Conservation (phyloP, 2,329 filamentous ascomycete species). For the Chaetomium sp. region DNA sequence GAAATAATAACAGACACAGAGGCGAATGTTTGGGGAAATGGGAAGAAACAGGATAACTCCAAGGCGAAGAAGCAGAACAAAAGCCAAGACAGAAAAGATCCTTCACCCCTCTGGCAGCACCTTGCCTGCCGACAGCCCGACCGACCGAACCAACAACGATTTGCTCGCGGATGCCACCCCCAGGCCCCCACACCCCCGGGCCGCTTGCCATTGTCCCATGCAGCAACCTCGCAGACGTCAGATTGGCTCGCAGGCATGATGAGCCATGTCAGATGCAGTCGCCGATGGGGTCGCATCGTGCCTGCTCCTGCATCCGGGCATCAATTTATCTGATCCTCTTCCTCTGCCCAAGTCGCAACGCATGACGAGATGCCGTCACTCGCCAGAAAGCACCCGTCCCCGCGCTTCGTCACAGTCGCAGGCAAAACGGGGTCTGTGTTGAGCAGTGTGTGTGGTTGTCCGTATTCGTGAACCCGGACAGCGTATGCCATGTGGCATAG, state of each 20-base stretch:
- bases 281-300: slow-evolving; percentile 14
- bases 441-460: too few relatives aligned
- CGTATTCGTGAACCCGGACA: too few relatives aligned
- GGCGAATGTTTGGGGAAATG: too few relatives aligned
- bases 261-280: slow-evolving; percentile 14
- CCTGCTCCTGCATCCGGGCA: slow-evolving; percentile 13
- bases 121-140: too few relatives aligned
- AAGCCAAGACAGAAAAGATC: too few relatives aligned
- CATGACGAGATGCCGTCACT: slow-evolving; percentile 16
- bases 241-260: slow-evolving; percentile 9
- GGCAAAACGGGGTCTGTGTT: not conserved
- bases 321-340: slow-evolving; percentile 15
- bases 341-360: slow-evolving; percentile 1
- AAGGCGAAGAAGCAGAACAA: too few relatives aligned
- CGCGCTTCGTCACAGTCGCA: not conserved
- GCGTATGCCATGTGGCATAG: too few relatives aligned
- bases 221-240: slow-evolving; percentile 1
- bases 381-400: not conserved
- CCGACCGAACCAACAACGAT: too few relatives aligned
- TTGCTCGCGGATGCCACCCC: not conserved
- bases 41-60: too few relatives aligned
- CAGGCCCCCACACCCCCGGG: not conserved
- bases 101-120: too few relatives aligned
- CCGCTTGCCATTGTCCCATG: not conserved
- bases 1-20: too few relatives aligned